Evolutionary conservation across 345 rosid species (phyloP).

Genomic region (Raphanus raphanistrum): DNA sequence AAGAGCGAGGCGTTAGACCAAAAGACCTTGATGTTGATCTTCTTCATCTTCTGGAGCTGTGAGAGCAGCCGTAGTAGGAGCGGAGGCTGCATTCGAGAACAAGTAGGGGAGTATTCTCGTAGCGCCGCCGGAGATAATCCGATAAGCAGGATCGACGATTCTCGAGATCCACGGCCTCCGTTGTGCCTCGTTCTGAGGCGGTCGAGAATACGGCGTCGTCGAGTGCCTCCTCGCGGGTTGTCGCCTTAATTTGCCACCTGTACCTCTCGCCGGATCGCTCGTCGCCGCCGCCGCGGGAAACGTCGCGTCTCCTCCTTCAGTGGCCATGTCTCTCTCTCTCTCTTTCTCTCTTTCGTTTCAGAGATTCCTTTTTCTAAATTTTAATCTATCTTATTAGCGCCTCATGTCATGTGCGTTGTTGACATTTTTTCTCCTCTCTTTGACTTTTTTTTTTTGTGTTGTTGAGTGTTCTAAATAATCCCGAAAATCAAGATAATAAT

Average conservation of each 20-base stretch:
- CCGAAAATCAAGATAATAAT: not conserved
- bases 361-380: not conserved
- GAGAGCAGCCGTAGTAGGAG: slow-evolving; percentile 29
- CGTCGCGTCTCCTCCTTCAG: slow-evolving; percentile 38
- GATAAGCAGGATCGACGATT: slow-evolving; percentile 83
- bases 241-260: slow-evolving; percentile 66
- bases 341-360: not conserved
- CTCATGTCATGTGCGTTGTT: not conserved
- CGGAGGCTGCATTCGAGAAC: slow-evolving; percentile 48
- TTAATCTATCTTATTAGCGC: not conserved
- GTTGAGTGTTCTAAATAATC: not conserved
- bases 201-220: slow-evolving; percentile 68
- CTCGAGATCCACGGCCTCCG: slow-evolving; percentile 66
- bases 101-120: slow-evolving; percentile 61
- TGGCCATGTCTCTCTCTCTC: slow-evolving; percentile 32
- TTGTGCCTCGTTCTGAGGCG: slow-evolving; percentile 44
- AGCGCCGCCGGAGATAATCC: slow-evolving; percentile 69
- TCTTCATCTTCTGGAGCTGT: slow-evolving; percentile 36
- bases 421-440: not conserved
- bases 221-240: slow-evolving; percentile 44
- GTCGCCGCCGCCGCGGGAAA: slow-evolving; percentile 32
- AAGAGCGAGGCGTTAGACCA: not conserved
- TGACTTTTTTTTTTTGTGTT: not conserved
- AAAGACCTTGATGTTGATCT: slow-evolving; percentile 47
- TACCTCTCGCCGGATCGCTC: slow-evolving; percentile 41